Evolutionary conservation across 768 basidiomycete species (phyloP), one percentile per base, ranked within the genome.

Genomic region (Rhodotorula babjevae): DNA sequence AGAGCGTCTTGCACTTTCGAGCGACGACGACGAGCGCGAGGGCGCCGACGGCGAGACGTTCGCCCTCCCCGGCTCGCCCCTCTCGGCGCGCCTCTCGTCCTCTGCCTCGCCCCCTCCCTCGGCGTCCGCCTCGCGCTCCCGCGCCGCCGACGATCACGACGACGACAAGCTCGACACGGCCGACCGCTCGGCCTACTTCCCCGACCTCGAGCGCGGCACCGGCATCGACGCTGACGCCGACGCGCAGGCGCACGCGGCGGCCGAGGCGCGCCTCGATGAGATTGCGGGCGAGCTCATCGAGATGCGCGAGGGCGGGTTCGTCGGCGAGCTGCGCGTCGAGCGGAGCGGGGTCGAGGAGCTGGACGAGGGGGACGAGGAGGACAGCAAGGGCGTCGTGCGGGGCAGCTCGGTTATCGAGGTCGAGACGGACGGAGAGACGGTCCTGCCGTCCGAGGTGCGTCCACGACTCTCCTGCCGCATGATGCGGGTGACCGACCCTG

Each of bases 151-250:
- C 29, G n/a, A n/a, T n/a, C n/a, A n/a, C n/a, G 49, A 36, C 3
- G 47, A 63, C 4, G 47, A 14, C n/a, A 18, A 23, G 9, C 21
- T 2, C 40, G 36, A 36, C 55, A 16, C 55, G 55, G 27, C 55
- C 8, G 55, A 56, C 55, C 55, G 55, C 16, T 56, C 55, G 55
- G 55, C 55, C n/a, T 56, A 52, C 50, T 52, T 56, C 50, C 55
- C 55, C 15, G 55, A 33, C n/a, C 31, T 56, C 55, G 53, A n/a
- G 36, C 36, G 36, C 36, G 36, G 36, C 36, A 36, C 36, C 9
- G 36, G 9, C 53, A n/a, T n/a, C n/a, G 27, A 23, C 53, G 53
- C 27, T 11, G 53, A 27, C 27, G n/a, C 27, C 55, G 31, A 18
- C 6, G 5, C 10, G n/a, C 29, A 3, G 29, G 55, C n/a, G 16